Evolutionary conservation across 164 flowering plant species (phyloP).

Genomic region (Tetrastigma voinierianum): DNA sequence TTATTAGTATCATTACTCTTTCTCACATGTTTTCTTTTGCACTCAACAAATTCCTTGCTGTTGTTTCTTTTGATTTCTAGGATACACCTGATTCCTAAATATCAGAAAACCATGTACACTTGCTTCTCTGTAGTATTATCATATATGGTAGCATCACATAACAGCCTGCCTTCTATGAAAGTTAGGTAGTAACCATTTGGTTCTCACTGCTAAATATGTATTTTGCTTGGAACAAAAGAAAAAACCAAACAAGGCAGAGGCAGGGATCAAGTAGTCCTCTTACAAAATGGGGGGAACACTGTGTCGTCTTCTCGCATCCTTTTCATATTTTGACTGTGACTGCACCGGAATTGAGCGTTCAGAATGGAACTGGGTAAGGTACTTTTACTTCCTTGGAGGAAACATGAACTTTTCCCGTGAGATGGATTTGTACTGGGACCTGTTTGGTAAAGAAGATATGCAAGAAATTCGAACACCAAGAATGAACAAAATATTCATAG

Average conservation of each 20-base stretch:
- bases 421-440: neutral
- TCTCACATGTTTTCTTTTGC: too few species aligned
- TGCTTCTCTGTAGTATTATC: too few species aligned
- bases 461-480: neutral
- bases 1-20: too few species aligned
- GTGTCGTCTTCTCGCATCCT: conserved; percentile 38
- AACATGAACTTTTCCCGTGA: conserved; percentile 8
- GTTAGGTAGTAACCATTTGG: too few species aligned
- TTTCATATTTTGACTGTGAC: conserved; percentile 26
- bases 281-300: conserved; percentile 21
- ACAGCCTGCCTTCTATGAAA: too few species aligned
- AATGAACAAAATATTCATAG: neutral
- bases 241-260: neutral
- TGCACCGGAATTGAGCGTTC: conserved; percentile 16
- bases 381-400: neutral
- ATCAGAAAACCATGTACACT: too few species aligned
- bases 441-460: neutral
- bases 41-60: too few species aligned
- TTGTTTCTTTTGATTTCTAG: too few species aligned
- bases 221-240: neutral
- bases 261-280: conserved; percentile 25
- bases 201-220: neutral
- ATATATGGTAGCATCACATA: too few species aligned
- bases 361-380: conserved; percentile 1
- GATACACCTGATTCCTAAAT: too few species aligned